phyloP scores from a whole-genome alignment of 768 basidiomycete species.

The Russula olivacea region DNA sequence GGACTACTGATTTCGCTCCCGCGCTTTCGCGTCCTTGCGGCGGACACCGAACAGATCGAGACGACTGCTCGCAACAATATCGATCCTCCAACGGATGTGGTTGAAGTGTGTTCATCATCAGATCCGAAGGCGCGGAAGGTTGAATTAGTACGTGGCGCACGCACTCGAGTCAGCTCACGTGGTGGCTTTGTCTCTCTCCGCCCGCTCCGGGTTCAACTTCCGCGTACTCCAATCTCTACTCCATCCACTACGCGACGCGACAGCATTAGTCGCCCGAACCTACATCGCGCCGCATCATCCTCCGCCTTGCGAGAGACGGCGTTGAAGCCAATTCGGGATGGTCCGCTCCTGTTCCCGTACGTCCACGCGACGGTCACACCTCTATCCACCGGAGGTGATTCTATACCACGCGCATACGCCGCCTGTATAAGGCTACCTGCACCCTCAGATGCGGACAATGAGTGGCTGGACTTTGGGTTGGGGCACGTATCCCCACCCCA shows the following conservation, averaged over 20 bases:
- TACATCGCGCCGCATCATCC: constrained; percentile 25
- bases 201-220: constrained; percentile 30
- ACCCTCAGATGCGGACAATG: constrained; percentile 54
- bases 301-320: constrained; percentile 30
- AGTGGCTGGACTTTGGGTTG: constrained; percentile 73
- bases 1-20: constrained; percentile 56
- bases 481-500: constrained; percentile 37
- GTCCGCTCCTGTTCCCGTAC: constrained; percentile 56
- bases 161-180: constrained; percentile 55
- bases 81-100: constrained; percentile 35
- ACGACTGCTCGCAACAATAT: constrained; percentile 57
- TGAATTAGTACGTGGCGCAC: constrained; percentile 53
- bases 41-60: constrained; percentile 55
- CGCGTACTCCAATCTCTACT: constrained; percentile 23
- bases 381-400: constrained; percentile 30
- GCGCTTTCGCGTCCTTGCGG: constrained; percentile 60
- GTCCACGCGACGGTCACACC: constrained; percentile 51
- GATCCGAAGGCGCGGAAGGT: constrained; percentile 60
- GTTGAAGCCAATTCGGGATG: constrained; percentile 42
- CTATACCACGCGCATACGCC: constrained; percentile 46
- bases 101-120: constrained; percentile 59
- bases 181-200: constrained; percentile 56
- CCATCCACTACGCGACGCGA: constrained; percentile 22
- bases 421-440: constrained; percentile 53
- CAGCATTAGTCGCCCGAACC: constrained; percentile 21